A percentile compares a stretch with the other conserved stretches of the same genome.
These are phyloP conservation scores for Aureoboletus auriporus DNA, from an alignment of 768 basidiomycete species.

Conservation along the genomic window DNA sequence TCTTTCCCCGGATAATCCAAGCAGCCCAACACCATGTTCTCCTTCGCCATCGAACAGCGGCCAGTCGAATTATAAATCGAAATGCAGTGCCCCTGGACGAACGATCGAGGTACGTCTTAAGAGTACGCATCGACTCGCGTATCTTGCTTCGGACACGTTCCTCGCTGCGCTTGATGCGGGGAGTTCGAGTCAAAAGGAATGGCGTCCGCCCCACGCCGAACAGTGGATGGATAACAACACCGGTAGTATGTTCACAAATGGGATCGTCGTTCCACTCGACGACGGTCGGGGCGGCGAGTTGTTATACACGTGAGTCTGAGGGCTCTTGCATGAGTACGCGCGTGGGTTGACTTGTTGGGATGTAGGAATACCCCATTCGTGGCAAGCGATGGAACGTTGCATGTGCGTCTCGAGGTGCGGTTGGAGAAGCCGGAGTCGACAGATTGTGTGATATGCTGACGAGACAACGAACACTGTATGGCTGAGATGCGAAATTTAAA, in stretches of 20 bases:
- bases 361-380: conserved; percentile 45
- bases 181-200: conserved; percentile 1
- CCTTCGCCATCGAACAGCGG: not conserved
- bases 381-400: conserved; percentile 40
- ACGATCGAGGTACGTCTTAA: conserved; percentile 31
- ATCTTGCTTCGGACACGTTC: conserved; percentile 13
- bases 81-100: conserved; percentile 3
- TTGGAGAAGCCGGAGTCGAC: conserved; percentile 34
- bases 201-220: conserved; percentile 8
- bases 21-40: not conserved
- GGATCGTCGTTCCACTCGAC: conserved; percentile 40
- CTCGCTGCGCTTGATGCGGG: conserved; percentile 3
- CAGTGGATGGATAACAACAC: conserved; percentile 11
- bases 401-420: conserved; percentile 43
- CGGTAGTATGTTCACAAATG: conserved; percentile 8
- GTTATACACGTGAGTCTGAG: conserved; percentile 47
- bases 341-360: not conserved
- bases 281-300: conserved; percentile 40
- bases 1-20: not conserved
- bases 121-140: conserved; percentile 19
- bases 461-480: no score
- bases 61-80: not conserved
- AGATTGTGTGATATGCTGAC: conserved; percentile 45
- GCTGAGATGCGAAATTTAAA: no score
- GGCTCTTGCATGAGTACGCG: not conserved